Evolutionary conservation across 2,329 filamentous ascomycete species (phyloP).

Genomic region (Mollisiaceae sp.): DNA sequence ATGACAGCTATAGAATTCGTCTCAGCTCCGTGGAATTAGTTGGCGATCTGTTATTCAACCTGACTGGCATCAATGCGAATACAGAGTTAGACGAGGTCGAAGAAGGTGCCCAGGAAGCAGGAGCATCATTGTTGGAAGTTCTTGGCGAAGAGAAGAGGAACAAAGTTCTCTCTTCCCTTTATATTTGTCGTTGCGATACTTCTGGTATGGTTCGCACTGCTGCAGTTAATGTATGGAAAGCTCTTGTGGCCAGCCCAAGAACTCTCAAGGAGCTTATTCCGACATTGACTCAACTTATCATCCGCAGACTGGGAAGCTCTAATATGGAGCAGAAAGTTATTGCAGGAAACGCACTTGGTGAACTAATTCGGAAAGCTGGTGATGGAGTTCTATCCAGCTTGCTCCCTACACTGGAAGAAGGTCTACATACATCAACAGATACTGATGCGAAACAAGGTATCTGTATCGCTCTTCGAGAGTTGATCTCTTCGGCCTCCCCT

Average conservation of each 20-base stretch:
- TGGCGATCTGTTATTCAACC: slow-evolving; percentile 95
- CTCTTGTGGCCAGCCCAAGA: slow-evolving; percentile 75
- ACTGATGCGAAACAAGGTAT: slow-evolving; percentile 96
- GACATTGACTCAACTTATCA: slow-evolving; percentile 92
- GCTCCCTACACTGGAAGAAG: slow-evolving; percentile 90
- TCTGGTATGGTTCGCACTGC: slow-evolving; percentile 88
- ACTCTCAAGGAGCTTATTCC: slow-evolving; percentile 95
- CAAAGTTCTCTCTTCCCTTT: slow-evolving; percentile 95
- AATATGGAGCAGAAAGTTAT: slow-evolving; percentile 99
- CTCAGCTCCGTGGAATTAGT: slow-evolving; percentile 98
- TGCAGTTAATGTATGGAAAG: slow-evolving; percentile 95
- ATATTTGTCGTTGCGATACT: slow-evolving; percentile 97
- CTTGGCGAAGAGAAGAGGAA: slow-evolving; percentile 96
- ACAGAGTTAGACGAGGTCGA: slow-evolving; percentile 82
- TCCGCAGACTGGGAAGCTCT: slow-evolving; percentile 88
- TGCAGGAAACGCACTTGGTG: slow-evolving; percentile 93
- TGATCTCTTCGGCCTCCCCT: slow-evolving; percentile 85
- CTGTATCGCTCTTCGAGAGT: slow-evolving; percentile 91
- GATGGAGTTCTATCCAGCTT: slow-evolving; percentile 89
- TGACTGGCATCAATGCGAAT: slow-evolving; percentile 88
- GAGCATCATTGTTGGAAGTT: slow-evolving; percentile 89
- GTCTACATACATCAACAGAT: slow-evolving; percentile 85
- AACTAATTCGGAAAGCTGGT: slow-evolving; percentile 95
- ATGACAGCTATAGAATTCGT: slow-evolving; percentile 96
- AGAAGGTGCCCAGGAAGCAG: slow-evolving; percentile 80